Evolutionary conservation across 768 basidiomycete genomes (phyloP), one percentile per base, ranked within the genome.

Genomic region (Agaricus sinodeliciosus): DNA sequence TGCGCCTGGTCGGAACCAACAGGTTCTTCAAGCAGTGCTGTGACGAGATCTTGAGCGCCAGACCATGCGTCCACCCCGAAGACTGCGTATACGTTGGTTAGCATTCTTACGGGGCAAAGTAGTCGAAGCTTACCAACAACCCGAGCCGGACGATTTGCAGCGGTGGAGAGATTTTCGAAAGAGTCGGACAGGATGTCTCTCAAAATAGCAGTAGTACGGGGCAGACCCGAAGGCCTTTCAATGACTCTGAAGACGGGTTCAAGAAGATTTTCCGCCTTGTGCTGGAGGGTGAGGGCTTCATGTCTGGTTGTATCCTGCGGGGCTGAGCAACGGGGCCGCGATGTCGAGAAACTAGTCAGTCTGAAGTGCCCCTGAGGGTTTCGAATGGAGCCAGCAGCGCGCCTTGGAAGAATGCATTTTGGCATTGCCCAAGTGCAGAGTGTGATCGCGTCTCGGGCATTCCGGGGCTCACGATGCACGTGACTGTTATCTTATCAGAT

Each of bases 11-110:
- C 76, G n/a, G 80, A 78, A 2, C 73, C 70, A 57, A 91, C 77
- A 12, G 87, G 87, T 49, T 90, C 82, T 41, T 84, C 78, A 13
- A 91, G 69, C 34, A 91, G 72, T 6, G 87, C 85, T 4, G 81
- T 81, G 16, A 90, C 78, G 3, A 91, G 66, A 27, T 84, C 80
- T 35, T 69, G 68, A 6, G 80, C 71, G 35, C 72, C 73, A 16
- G 84, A 74, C 63, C 70, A 75, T 59, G 78, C 65, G 63, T 84
- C 80, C 47, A 77, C 59, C 11, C 80, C 77, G 60, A 74, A 79
- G 11, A 90, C 87, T 88, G 54, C 26, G 16, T 25, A 43, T 36
- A 22, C 11, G 41, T 26, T n/a, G 49, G 36, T 31, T 40, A 35
- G 47, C 50, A 19, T 34, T 26, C 42, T 36, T 44, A 6, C 39